Base-by-base conservation (phyloP, 345 rosid genomes). In the Noccaea caerulescens region DNA sequence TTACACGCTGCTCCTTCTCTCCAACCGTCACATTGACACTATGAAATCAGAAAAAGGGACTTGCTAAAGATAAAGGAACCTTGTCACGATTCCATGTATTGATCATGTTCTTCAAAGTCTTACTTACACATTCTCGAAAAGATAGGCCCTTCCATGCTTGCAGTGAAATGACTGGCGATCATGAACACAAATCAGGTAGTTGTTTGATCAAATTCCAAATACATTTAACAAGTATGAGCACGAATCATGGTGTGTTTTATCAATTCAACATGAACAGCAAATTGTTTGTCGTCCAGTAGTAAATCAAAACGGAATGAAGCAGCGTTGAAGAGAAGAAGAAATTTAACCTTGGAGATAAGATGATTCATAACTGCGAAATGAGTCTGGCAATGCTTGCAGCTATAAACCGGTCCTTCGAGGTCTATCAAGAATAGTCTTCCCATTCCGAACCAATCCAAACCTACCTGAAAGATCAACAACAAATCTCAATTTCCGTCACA, bases 61-160 rank as follows among this genome's bases (percentile, higher is more conserved):
- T 55, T 43, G 61, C 41, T 42, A 10, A 47, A 34, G 9, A 3
- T 6, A 58, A 77, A 54, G 6, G 44, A 41, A 46, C 25, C 51
- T 53, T 38, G 16, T 18, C 25, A 57, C 0, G 39, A 33, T 45
- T 62, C 59, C 10, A 32, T 14, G 55, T 41, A 27, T 20, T 20
- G 62, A 63, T n/a, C 37, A 64, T 23, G 46, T 14, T 18, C 16
- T 50, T 58, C 2, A 3, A 59, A 55, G 25, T 41, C 76, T 38
- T 36, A 79, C 96, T 88, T 82, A 85, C 97, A 80, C 89, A 34
- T 84, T 84, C 55, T 84, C 84, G 68, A 90, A 88, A 76, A 90
- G 97, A 77, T 84, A 86, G 57, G 97, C 97, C 76, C 72, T 82
- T 65, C 97, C 94, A 76, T 90, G 83, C 76, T 80, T 79, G 84